Percentiles rank a stretch among this genome's conserved stretches.
phyloP scores from a whole-genome alignment of 352 stramenopile genomes.

The Blastocystis sp. region DNA sequence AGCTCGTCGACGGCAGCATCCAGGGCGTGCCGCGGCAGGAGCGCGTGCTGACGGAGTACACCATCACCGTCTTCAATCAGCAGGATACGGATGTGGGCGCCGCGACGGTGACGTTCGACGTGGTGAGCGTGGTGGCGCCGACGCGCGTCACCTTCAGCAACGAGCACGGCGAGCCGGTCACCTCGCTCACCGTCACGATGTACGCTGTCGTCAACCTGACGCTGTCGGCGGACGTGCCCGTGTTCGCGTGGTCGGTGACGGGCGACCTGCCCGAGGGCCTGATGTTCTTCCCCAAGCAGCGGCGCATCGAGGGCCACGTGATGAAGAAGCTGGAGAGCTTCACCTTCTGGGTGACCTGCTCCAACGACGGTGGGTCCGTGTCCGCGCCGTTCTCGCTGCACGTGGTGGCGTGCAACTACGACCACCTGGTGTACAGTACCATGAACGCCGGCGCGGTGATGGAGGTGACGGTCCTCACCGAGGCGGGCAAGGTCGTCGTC shows the following conservation, averaged over 20 bases:
- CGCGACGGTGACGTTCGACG: background rate
- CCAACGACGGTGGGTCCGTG: no score
- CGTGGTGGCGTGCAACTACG: no score
- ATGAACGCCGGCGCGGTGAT: no score
- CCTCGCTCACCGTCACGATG: background rate
- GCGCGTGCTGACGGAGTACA: background rate
- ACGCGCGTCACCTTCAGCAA: background rate
- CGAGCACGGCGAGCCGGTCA: background rate
- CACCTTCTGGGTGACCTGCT: background rate
- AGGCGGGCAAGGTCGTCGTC: background rate
- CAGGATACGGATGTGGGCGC: background rate
- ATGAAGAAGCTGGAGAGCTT: background rate
- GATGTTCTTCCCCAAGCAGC: background rate
- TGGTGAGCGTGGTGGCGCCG: background rate
- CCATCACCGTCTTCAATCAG: background rate
- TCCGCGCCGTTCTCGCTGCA: no score
- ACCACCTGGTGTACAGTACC: no score
- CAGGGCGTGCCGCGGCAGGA: background rate
- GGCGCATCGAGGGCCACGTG: background rate
- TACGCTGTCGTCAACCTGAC: background rate
- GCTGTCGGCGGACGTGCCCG: background rate
- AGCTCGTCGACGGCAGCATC: conserved; percentile 7
- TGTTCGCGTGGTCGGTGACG: background rate
- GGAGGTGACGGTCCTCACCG: background rate
- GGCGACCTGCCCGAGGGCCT: no score